Percentiles rank a stretch among this genome's conserved stretches.
Conservation (phyloP, 768 basidiomycete species). For the Russula dissimulans region DNA sequence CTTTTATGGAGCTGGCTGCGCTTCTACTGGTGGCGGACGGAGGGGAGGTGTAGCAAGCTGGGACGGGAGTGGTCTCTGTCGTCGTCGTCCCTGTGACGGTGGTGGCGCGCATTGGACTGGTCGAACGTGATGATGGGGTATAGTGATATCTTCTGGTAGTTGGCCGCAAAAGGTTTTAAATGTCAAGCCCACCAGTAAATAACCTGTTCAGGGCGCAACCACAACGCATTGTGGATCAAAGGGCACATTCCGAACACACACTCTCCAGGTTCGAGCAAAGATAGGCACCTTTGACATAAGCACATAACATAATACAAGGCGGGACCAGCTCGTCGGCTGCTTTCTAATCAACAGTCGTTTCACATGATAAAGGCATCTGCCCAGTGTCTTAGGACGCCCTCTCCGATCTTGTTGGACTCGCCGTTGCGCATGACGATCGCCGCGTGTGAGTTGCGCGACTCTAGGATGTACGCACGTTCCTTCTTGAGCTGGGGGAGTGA, state of each 20-base stretch:
- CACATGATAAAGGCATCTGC: slow-evolving; percentile 48
- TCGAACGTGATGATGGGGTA: background rate
- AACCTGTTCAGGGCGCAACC: too few relatives aligned
- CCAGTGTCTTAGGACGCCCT: slow-evolving; percentile 64
- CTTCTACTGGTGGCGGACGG: background rate
- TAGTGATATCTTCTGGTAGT: too few relatives aligned
- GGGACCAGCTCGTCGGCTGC: too few relatives aligned
- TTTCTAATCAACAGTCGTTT: background rate
- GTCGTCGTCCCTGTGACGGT: background rate
- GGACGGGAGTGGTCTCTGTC: background rate
- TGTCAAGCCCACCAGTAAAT: too few relatives aligned
- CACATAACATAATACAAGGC: too few relatives aligned
- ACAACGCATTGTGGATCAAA: too few relatives aligned
- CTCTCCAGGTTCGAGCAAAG: too few relatives aligned
- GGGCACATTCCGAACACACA: too few relatives aligned
- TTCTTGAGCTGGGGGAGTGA: slow-evolving; percentile 60
- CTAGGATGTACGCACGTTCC: slow-evolving; percentile 54
- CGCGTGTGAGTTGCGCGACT: slow-evolving; percentile 57
- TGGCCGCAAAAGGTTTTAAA: background rate
- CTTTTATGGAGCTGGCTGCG: background rate
- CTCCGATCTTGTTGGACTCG: slow-evolving; percentile 47
- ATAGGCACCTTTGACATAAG: too few relatives aligned
- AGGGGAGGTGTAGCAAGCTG: background rate
- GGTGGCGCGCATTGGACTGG: too few relatives aligned
- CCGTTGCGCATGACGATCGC: slow-evolving; percentile 63